These are phyloP conservation scores for Aspergillus funiculosus DNA, from an alignment of 495 filamentous ascomycete genomes.

Conservation along the genomic window DNA sequence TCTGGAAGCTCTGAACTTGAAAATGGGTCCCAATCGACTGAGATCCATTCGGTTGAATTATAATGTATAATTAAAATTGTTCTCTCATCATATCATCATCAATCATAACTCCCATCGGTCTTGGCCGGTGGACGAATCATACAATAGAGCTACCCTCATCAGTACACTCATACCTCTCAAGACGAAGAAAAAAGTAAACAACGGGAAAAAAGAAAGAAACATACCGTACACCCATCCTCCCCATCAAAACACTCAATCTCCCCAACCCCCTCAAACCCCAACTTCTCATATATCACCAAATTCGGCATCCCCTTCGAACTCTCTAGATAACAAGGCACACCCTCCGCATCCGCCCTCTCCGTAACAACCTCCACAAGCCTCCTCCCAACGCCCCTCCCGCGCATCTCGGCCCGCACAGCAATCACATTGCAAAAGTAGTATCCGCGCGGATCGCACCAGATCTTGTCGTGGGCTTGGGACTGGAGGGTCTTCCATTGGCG, in stretches of 20 bases:
- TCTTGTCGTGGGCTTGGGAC: constrained; percentile 29
- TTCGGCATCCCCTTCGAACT: constrained; percentile 58
- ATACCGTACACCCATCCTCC: constrained; percentile 39
- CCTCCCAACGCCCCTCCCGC: constrained; percentile 56
- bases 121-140: constrained; percentile 27
- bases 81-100: too few relatives aligned
- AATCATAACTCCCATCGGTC: neutral
- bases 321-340: constrained; percentile 59
- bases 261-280: constrained; percentile 56
- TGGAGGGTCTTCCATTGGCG: constrained; percentile 48
- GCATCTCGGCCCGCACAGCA: constrained; percentile 53
- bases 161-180: neutral
- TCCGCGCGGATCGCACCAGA: constrained; percentile 41
- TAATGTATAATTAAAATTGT: neutral
- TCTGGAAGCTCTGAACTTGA: too few relatives aligned
- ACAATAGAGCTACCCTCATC: constrained; percentile 22
- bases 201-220: constrained; percentile 10
- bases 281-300: constrained; percentile 57
- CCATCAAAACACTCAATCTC: constrained; percentile 59
- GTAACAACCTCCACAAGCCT: constrained; percentile 54
- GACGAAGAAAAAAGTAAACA: neutral
- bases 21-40: too few relatives aligned
- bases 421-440: constrained; percentile 71
- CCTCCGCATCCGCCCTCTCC: constrained; percentile 52
- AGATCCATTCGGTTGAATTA: too few relatives aligned